Evolutionary conservation across 2,329 filamentous ascomycete species (phyloP), one percentile per base, ranked within the genome.

Genomic region (Camillea tinctor): DNA sequence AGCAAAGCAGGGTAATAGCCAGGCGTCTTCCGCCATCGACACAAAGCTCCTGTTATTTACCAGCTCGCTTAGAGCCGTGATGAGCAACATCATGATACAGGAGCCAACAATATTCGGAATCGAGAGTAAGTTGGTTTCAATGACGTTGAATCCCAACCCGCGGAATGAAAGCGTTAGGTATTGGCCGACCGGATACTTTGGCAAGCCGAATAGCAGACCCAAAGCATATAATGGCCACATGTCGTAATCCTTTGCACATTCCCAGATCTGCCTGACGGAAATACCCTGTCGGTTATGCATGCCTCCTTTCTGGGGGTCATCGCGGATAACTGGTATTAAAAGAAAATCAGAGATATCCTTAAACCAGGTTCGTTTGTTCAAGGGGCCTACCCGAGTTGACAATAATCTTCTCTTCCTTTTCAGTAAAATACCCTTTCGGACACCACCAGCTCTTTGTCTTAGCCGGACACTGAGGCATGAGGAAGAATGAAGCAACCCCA

Each of bases 391-490:
- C 71, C 26, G 69, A 81, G 67, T 88, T 89, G 4, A 88, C 86
- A 74, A 90, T 84, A 60, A 89, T 88, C 65, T 85, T 85, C 68
- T 87, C 84, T 70, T 90, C 87, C 19, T 75, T 80, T 57, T 88
- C 84, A 5, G 74, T 82, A 71, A 89, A 88, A 82, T 87, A 88
- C 2, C 88, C 88, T 20, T 76, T 74, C 1, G 68, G 71, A 53
- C 85, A 84, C 30, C 85, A 84, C 66, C 79, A 79, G 26, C 81
- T 83, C 5, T 80, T 81, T 0, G 88, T 91, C 65, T 87, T 85
- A 0, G 84, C 84, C 0, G 88, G 87, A 0, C 83, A 87, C 60
- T 84, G 76, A 0, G 84, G 83, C 75, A 88, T 81, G 70, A 85
- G 81, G 66, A 85, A 80, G 58, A 79, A 84, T 1, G 83, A 83